Evolutionary conservation across 2,329 filamentous ascomycete species (phyloP), one percentile per base, ranked within the genome.

Genomic region (Aspergillus oerlinghausenensis): DNA sequence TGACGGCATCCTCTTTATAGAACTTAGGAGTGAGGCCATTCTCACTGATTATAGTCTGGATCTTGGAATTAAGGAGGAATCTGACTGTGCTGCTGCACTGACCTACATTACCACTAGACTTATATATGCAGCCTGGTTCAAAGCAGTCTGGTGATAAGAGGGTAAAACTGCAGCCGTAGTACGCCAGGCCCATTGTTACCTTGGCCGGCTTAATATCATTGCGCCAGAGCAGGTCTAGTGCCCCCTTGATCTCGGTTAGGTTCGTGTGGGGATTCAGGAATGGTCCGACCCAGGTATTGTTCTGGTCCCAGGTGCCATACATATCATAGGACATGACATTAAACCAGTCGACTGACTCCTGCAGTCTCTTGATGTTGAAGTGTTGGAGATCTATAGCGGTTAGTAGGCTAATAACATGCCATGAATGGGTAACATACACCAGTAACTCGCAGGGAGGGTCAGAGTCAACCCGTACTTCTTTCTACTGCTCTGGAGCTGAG

Each of bases 141-240:
- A 26, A 49, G 29, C 57, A 59, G 3, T 5, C 14, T 19, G 49
- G 42, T 35, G 50, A 29, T 1, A 2, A 3, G 51, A 59, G 8
- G 9, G 54, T 40, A 50, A 54, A 57, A 47, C 42, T 55, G 32
- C 79, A 69, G 0, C 78, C 79, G 53, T 82, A 82, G 42, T 70
- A 73, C 1, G 77, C 77, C 1, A 81, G 55, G 3, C 80, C 80
- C 9, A 83, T 52, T 19, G 52, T 38, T 3, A 83, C 60, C 56
- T 80, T 77, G 0, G 60, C 47, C 0, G 80, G 69, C 0, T 66
- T 57, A 0, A 83, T 64, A 25, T 73, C 60, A 26, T 70, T 73
- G 5, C 76, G 67, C 77, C 80, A 82, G 3, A 82, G 63, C 0
- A 82, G 72, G 3, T 79, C 70, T 0, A 79, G 47, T 0, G 70